A percentile compares a stretch with the other conserved stretches of the same genome.
Conservation (phyloP, 345 rosid genomes). For the Populus davidiana region DNA sequence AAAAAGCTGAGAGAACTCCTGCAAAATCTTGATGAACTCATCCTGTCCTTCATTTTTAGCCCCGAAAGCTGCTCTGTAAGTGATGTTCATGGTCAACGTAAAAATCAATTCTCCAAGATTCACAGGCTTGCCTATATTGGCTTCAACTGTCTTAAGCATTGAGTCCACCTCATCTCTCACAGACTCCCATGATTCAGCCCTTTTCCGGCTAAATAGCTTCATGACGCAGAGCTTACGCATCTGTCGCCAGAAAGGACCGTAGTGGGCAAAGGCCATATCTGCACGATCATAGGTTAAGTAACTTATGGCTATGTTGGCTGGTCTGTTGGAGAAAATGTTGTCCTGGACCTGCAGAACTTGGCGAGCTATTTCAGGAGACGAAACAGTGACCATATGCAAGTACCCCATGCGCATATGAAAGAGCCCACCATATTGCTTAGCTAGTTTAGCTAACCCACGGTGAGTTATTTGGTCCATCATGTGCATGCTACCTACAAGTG, state of each 20-base stretch:
- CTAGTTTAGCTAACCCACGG: constrained; percentile 72
- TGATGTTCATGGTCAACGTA: constrained; percentile 67
- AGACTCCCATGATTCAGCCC: constrained; percentile 93
- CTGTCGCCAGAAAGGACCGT: constrained; percentile 97
- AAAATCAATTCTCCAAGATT: constrained; percentile 79
- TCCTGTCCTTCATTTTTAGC: constrained; percentile 58
- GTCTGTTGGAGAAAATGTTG: constrained; percentile 76
- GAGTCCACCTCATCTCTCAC: constrained; percentile 80
- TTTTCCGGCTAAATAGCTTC: constrained; percentile 83
- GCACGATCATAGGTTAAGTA: constrained; percentile 86
- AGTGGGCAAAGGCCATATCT: constrained; percentile 96
- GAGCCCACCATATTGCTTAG: constrained; percentile 70
- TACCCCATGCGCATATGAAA: constrained; percentile 76
- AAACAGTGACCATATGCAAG: constrained; percentile 64
- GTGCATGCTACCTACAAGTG: constrained; percentile 78
- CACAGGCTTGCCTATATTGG: constrained; percentile 44
- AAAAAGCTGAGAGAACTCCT: constrained; percentile 89
- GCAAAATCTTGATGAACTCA: constrained; percentile 71
- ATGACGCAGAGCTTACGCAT: constrained; percentile 91
- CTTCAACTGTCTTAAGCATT: constrained; percentile 38
- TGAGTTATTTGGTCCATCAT: constrained; percentile 94
- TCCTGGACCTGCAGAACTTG: constrained; percentile 91
- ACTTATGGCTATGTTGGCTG: constrained; percentile 74
- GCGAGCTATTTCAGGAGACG: constrained; percentile 66
- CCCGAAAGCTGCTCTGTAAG: constrained; percentile 83